Evolutionary conservation across 805 yeast species (phyloP), one percentile per base, ranked within the genome.

Genomic region (Kregervanrija fluxuum): DNA sequence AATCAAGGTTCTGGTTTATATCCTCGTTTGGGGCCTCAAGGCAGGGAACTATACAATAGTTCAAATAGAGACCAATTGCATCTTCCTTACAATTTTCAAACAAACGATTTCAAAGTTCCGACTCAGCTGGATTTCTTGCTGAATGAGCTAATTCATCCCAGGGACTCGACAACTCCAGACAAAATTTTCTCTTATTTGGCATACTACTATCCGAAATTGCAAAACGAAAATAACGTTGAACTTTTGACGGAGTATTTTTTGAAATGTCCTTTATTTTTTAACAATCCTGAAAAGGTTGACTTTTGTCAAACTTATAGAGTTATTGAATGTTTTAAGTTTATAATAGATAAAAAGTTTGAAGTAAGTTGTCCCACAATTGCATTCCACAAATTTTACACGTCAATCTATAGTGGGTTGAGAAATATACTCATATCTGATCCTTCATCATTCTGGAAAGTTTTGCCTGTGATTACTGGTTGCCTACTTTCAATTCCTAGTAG

Each of bases 181-280:
- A 54, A 54, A 44, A 52, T 69, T 4, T 51, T 75, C 13, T 74
- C 80, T 1, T 73, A 74, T 53, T 44, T 77, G 16, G 75, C 70
- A 42, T 71, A 75, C 53, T 76, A 76, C 52, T 56, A 74, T 42
- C 81, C 82, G 1, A 70, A 57, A 39, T 60, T 77, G 41, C 75
- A 74, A 53, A 66, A 68, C 42, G 71, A 68, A 49, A 65, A 64
- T 45, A 77, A 77, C 54, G 59, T 77, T 35, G 60, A 66, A 40
- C 50, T 77, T 1, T 56, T 77, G 14, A 59, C 77, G 11, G 62
- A 69, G 31, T 63, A 68, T 37, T 71, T 77, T 47, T 48, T 77
- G 46, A 65, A 66, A 46, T 71, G 69, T 40, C 75, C 77, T 0
- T 46, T 57, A 56, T 69, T 58, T 39, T 59, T 60, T 47, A 47